Evolutionary conservation across 2,329 filamentous ascomycete species (phyloP).

Genomic region (Chrysoporthe cubensis): DNA sequence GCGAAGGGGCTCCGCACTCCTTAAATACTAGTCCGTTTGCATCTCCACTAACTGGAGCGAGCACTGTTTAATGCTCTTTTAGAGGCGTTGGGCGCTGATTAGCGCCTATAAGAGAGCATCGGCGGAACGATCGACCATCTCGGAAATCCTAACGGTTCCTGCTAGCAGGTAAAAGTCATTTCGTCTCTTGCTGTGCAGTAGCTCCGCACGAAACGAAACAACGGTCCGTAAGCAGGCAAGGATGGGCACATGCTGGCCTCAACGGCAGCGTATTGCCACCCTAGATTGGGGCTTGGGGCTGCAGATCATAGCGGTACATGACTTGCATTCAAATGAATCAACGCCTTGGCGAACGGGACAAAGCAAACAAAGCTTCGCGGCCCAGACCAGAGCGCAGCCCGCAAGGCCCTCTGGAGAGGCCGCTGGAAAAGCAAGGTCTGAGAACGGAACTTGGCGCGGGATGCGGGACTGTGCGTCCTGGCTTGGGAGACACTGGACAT

Average conservation of each 20-base stretch:
- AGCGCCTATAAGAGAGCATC: not conserved
- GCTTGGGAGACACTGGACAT: not conserved
- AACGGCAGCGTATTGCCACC: not conserved
- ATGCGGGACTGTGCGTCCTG: not conserved
- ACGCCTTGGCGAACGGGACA: not conserved
- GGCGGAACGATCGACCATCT: not conserved
- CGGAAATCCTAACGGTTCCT: not conserved
- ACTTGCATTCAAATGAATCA: slow-evolving; percentile 5
- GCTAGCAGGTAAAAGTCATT: not conserved
- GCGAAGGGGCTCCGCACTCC: slow-evolving; percentile 17
- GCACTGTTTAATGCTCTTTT: not conserved
- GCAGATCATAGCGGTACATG: slow-evolving; percentile 25
- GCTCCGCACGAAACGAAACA: slow-evolving; percentile 20
- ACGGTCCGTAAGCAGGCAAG: slow-evolving; percentile 4
- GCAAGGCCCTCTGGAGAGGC: not conserved
- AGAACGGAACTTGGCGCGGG: not conserved
- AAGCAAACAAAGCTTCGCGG: not conserved
- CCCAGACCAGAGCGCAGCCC: not conserved
- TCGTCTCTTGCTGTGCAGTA: slow-evolving; percentile 9
- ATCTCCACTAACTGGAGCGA: not conserved
- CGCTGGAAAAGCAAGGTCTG: not conserved
- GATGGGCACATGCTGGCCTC: not conserved
- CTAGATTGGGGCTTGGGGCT: slow-evolving; percentile 18
- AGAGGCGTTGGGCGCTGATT: not conserved
- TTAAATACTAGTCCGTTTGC: slow-evolving; percentile 9